phyloP scores from a whole-genome alignment of 352 stramenopile genomes.

The Phytopythium chamaehyphon region DNA sequence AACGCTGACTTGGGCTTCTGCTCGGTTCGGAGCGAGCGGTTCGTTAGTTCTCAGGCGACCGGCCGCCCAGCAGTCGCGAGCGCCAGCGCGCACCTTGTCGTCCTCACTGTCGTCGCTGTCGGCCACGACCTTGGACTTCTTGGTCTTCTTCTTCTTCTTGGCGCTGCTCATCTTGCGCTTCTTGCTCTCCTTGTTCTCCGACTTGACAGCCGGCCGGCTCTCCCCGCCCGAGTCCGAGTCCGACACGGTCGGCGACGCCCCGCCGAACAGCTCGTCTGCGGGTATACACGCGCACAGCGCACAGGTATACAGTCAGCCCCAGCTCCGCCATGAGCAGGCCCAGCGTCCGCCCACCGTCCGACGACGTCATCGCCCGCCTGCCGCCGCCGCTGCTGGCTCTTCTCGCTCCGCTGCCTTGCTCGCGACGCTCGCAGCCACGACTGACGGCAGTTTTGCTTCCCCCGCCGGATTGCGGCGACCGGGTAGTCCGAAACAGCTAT shows the following conservation, averaged over 20 bases:
- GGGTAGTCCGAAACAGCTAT: no score
- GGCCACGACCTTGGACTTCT: conserved; percentile 47
- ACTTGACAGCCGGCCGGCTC: conserved; percentile 25
- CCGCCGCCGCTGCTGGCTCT: background rate
- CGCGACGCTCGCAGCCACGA: background rate
- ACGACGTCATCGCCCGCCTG: conserved; percentile 3
- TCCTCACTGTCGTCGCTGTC: conserved; percentile 67
- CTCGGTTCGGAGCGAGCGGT: no score
- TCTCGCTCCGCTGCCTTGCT: background rate
- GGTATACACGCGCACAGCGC: conserved; percentile 5
- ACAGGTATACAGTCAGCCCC: background rate
- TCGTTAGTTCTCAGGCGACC: no score
- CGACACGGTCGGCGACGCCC: conserved; percentile 75
- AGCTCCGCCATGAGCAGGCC: background rate
- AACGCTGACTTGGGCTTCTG: conserved; percentile 79
- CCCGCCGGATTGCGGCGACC: no score
- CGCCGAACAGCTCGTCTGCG: conserved; percentile 64
- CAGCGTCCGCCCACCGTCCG: background rate
- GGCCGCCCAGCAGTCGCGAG: background rate
- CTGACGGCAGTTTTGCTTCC: no score
- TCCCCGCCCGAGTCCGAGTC: conserved; percentile 78
- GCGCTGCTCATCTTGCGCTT: conserved; percentile 62
- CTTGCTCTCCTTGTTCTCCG: conserved; percentile 41
- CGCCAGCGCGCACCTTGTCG: conserved; percentile 35
- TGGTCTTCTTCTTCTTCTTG: conserved; percentile 52